phyloP scores from a whole-genome alignment of 257 asterid species.

The Prunella vulgaris region DNA sequence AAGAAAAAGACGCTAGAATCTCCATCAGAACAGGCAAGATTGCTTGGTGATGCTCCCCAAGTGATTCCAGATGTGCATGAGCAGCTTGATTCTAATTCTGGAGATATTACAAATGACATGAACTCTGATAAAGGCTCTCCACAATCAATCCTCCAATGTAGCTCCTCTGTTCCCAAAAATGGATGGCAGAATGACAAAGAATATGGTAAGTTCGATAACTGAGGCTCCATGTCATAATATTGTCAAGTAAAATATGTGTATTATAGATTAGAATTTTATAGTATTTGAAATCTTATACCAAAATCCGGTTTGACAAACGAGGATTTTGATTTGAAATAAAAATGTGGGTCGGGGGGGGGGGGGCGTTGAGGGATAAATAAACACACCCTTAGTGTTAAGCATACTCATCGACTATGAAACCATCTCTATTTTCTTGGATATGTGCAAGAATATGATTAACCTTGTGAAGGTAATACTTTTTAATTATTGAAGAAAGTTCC shows the following conservation, averaged over 20 bases:
- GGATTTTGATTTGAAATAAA: too few relatives aligned
- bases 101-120: constrained; percentile 15
- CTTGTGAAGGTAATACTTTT: background rate
- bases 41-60: constrained; percentile 40
- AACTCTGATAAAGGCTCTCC: constrained; percentile 26
- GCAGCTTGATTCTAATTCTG: constrained; percentile 27
- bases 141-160: constrained; percentile 16
- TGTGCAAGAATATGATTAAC: background rate
- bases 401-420: too few relatives aligned
- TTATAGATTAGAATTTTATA: too few relatives aligned
- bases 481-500: background rate
- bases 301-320: too few relatives aligned
- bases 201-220: constrained; percentile 30
- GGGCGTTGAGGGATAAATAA: too few relatives aligned
- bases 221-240: background rate
- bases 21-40: constrained; percentile 39
- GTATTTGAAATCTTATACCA: too few relatives aligned
- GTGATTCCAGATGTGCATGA: constrained; percentile 48
- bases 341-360: too few relatives aligned
- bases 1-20: constrained; percentile 42
- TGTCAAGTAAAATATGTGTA: too few relatives aligned
- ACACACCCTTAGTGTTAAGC: too few relatives aligned
- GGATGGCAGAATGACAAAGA: constrained; percentile 20
- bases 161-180: constrained; percentile 13
- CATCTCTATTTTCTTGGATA: background rate